Evolutionary conservation across 2,329 filamentous ascomycete species (phyloP).

Genomic region (Magnaporthales sp.): DNA sequence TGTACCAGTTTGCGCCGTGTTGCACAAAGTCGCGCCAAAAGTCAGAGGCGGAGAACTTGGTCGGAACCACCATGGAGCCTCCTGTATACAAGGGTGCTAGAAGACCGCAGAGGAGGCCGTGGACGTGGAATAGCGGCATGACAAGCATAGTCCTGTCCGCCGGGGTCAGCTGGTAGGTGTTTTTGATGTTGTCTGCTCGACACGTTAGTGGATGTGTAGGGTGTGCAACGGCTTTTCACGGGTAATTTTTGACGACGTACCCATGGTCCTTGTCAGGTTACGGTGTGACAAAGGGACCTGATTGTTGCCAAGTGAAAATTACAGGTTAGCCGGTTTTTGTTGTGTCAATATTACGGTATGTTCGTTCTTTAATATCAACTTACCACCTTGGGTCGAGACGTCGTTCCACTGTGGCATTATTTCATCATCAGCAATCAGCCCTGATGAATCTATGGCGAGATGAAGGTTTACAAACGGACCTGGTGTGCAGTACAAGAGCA

Average conservation of each 20-base stretch:
- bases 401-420: slow-evolving; percentile 52
- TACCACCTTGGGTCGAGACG: slow-evolving; percentile 76
- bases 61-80: slow-evolving; percentile 70
- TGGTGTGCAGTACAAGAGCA: slow-evolving; percentile 75
- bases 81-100: slow-evolving; percentile 68
- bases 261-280: slow-evolving; percentile 76
- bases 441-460: background rate
- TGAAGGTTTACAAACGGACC: slow-evolving; percentile 18
- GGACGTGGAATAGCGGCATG: slow-evolving; percentile 87
- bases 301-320: background rate
- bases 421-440: slow-evolving; percentile 14
- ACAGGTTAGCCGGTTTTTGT: background rate
- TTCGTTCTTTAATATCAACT: slow-evolving; percentile 17
- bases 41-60: slow-evolving; percentile 70
- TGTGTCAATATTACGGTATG: background rate
- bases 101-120: slow-evolving; percentile 77
- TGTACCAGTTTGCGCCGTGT: slow-evolving; percentile 82
- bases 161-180: slow-evolving; percentile 64
- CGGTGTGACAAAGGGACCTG: slow-evolving; percentile 69
- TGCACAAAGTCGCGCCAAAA: slow-evolving; percentile 74
- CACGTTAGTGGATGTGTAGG: background rate
- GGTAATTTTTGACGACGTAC: slow-evolving; percentile 29
- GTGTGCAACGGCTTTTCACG: slow-evolving; percentile 7
- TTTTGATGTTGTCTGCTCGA: slow-evolving; percentile 1
- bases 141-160: slow-evolving; percentile 75